Conservation (phyloP, 768 basidiomycete species). For the Porpolomopsis calyptriformis region DNA sequence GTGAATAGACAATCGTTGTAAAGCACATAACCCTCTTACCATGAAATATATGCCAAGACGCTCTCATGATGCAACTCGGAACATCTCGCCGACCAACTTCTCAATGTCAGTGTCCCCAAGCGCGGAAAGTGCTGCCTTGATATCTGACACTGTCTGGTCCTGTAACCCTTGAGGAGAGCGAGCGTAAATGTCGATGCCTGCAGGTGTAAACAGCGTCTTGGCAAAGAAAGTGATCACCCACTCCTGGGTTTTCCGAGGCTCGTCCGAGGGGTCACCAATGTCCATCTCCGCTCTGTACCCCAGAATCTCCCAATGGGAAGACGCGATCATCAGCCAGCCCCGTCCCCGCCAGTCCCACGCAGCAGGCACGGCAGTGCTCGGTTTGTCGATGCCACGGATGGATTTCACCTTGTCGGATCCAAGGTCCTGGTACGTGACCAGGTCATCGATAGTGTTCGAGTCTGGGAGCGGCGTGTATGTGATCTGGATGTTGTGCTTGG, state of each 20-base stretch:
- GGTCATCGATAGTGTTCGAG: constrained; percentile 2
- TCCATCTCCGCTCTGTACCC: constrained; percentile 8
- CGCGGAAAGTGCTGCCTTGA: constrained; percentile 5
- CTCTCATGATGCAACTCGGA: neutral
- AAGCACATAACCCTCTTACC: too few species aligned
- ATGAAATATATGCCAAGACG: too few species aligned
- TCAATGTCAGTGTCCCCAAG: constrained; percentile 6
- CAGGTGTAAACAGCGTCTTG: constrained; percentile 10
- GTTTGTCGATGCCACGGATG: constrained; percentile 1
- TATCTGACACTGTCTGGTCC: constrained; percentile 4
- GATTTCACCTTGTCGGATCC: constrained; percentile 3
- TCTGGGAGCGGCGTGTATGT: constrained; percentile 4
- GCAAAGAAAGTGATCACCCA: constrained; percentile 13
- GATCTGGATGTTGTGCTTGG: constrained; percentile 7
- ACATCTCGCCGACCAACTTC: constrained; percentile 1
- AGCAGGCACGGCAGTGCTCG: neutral
- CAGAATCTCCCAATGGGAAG: constrained; percentile 9
- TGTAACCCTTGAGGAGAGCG: constrained; percentile 7
- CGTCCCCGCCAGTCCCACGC: constrained; percentile 10
- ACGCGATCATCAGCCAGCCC: constrained; percentile 13
- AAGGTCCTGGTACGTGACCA: constrained; percentile 5
- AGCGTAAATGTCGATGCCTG: constrained; percentile 11
- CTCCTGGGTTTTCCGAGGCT: too few species aligned
- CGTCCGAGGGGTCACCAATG: too few species aligned
- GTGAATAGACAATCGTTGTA: too few species aligned